These are phyloP conservation scores for Sphenostylis stenocarpa DNA, from an alignment of 306 rosid genomes.

Conservation along the genomic window DNA sequence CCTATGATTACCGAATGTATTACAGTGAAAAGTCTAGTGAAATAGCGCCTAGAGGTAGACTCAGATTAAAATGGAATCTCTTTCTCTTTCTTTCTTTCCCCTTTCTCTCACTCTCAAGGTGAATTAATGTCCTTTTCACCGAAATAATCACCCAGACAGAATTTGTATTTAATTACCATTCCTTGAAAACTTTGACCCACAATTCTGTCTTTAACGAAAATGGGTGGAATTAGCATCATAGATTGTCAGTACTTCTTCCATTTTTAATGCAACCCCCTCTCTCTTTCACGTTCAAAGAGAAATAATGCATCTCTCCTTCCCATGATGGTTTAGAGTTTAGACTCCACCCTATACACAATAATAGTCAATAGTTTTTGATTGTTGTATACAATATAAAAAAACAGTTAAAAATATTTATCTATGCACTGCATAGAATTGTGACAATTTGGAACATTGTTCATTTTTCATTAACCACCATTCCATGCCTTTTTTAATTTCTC, in stretches of 20 bases:
- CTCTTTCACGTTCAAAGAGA: slow-evolving; percentile 27
- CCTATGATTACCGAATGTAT: slow-evolving; percentile 42
- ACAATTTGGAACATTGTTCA: slow-evolving; percentile 23
- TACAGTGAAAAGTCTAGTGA: slow-evolving; percentile 45
- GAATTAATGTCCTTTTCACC: slow-evolving; percentile 78
- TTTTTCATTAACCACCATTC: slow-evolving; percentile 31
- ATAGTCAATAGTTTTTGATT: slow-evolving; percentile 35
- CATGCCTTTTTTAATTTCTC: slow-evolving; percentile 10
- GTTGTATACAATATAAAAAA: neutral
- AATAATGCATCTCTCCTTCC: slow-evolving; percentile 34
- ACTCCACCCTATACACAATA: slow-evolving; percentile 23
- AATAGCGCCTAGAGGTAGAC: slow-evolving; percentile 47
- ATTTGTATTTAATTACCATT: slow-evolving; percentile 54
- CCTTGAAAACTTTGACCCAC: slow-evolving; percentile 82
- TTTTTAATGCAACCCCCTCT: slow-evolving; percentile 37
- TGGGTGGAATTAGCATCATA: slow-evolving; percentile 49
- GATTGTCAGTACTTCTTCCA: slow-evolving; percentile 42
- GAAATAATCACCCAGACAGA: slow-evolving; percentile 59
- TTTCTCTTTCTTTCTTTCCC: slow-evolving; percentile 43
- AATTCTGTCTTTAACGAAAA: slow-evolving; percentile 66
- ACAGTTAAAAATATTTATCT: neutral
- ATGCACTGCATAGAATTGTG: neutral
- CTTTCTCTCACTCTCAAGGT: slow-evolving; percentile 61
- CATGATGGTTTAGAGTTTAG: slow-evolving; percentile 26
- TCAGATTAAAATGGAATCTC: slow-evolving; percentile 79